Conservation (phyloP, 2,329 filamentous ascomycete species). For the Pseudogymnoascus sp. region DNA sequence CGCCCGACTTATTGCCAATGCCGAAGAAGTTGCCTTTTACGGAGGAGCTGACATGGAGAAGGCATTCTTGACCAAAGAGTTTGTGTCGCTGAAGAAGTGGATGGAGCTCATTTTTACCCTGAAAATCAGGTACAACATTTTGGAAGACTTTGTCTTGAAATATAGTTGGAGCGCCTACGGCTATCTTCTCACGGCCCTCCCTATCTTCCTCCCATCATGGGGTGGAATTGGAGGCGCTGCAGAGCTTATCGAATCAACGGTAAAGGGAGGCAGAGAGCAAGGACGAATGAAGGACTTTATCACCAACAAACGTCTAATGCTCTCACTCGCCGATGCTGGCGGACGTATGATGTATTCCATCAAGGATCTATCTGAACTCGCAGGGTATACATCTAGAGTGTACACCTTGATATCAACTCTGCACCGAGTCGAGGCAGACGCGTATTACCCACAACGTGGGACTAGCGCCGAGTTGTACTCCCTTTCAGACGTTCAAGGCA, state of each 20-base stretch:
- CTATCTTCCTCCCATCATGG: slow-evolving; percentile 91
- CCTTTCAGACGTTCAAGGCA: slow-evolving; percentile 84
- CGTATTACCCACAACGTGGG: slow-evolving; percentile 64
- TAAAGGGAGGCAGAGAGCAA: slow-evolving; percentile 57
- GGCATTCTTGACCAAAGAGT: slow-evolving; percentile 82
- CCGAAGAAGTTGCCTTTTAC: slow-evolving; percentile 96
- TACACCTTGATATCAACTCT: slow-evolving; percentile 93
- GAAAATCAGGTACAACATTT: slow-evolving; percentile 97
- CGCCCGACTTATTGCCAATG: slow-evolving; percentile 86
- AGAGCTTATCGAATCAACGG: slow-evolving; percentile 49
- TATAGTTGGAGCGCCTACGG: slow-evolving; percentile 98
- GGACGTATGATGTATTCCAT: slow-evolving; percentile 99
- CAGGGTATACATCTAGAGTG: slow-evolving; percentile 90
- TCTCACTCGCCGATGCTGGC: slow-evolving; percentile 90
- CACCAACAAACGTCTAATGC: slow-evolving; percentile 96
- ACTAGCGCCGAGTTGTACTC: slow-evolving; percentile 74
- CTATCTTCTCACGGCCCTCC: slow-evolving; percentile 85
- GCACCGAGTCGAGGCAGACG: slow-evolving; percentile 83
- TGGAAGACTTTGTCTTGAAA: slow-evolving; percentile 96
- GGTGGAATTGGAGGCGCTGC: slow-evolving; percentile 69
- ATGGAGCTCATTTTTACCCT: slow-evolving; percentile 98
- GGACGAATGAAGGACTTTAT: slow-evolving; percentile 97
- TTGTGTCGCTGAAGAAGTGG: slow-evolving; percentile 86
- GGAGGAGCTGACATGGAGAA: slow-evolving; percentile 93
- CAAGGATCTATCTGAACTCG: slow-evolving; percentile 92